These are phyloP conservation scores for Taphrina communis DNA, from an alignment of 1,139 yeast species.

Conservation along the genomic window DNA sequence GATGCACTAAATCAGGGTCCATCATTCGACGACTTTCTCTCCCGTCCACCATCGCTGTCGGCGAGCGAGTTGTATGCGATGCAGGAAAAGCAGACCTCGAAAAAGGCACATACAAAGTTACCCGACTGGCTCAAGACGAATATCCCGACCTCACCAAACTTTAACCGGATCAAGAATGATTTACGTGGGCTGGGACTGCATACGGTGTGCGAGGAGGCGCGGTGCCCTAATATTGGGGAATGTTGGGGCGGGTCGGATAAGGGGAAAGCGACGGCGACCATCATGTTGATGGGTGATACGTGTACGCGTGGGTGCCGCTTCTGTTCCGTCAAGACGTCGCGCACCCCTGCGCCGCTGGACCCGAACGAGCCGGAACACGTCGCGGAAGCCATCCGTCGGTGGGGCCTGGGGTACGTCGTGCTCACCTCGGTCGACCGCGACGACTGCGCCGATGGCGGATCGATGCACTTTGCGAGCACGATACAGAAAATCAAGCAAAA, in stretches of 20 bases:
- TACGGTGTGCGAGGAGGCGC: conserved; percentile 92
- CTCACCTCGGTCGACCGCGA: conserved; percentile 98
- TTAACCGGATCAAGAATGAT: conserved; percentile 79
- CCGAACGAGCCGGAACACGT: conserved; percentile 97
- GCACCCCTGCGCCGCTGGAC: conserved; percentile 86
- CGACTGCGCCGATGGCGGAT: conserved; percentile 91
- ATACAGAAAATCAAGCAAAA: conserved; percentile 81
- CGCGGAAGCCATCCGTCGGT: conserved; percentile 94
- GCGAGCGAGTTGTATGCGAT: conserved; percentile 40
- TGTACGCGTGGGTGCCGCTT: conserved; percentile 98
- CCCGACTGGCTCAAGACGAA: conserved; percentile 96
- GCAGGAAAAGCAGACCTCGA: conserved; percentile 35
- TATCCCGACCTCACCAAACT: conserved; percentile 81
- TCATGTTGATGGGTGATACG: conserved; percentile 97
- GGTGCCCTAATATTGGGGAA: conserved; percentile 98
- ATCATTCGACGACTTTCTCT: conserved; percentile 86
- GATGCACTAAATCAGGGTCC: conserved; percentile 85
- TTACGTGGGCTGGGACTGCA: conserved; percentile 85
- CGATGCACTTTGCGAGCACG: conserved; percentile 86
- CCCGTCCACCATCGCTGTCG: conserved; percentile 66
- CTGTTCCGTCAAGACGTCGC: conserved; percentile 92
- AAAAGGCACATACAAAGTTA: conserved; percentile 50
- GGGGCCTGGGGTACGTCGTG: conserved; percentile 99
- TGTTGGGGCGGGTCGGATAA: conserved; percentile 98
- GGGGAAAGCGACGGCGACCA: conserved; percentile 97